Evolutionary conservation across 257 asterid species (phyloP), one percentile per base, ranked within the genome.

Genomic region (Datura wrightii): DNA sequence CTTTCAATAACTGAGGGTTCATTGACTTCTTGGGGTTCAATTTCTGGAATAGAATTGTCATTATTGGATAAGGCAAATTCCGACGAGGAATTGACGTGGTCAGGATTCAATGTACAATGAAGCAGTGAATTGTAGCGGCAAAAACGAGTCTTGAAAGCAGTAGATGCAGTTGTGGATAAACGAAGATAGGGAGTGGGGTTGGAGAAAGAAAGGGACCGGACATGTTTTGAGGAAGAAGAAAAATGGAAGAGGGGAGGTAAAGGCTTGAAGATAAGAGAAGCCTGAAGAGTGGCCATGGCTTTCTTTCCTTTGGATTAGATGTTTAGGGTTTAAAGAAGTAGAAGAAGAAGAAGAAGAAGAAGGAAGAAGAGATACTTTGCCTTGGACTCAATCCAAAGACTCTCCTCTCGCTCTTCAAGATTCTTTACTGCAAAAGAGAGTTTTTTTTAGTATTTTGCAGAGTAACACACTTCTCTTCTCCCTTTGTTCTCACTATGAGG

Each of bases 61-160:
- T 71, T 66, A 85, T 72, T 37, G 16, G 87, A 86, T 14, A 58
- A 56, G 55, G 83, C 36, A n/a, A 60, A 80, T 87, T 92, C 82
- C n/a, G 70, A 62, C 2, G 70, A 62, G 70, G 90, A 88, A 79
- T 50, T 83, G 10, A 88, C 82, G 83, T 82, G 85, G 37, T 91
- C 94, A 8, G 97, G 86, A 80, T 91, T 88, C 85, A 94, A 89
- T 71, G 97, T 84, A 69, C 93, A 90, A 67, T 85, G 79, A 83
- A 89, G 76, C n/a, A 83, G 72, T 44, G 71, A 86, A 18, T 83
- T 89, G 84, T 86, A 93, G 87, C 93, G 90, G 79, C 72, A 86
- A 84, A 91, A 83, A 76, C 91, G 87, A 55, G 89, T 63, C 84
- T 86, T 89, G 6, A 83, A 16, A 44, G 88, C 80, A 78, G 70